Evolutionary conservation across 805 yeast species (phyloP), one percentile per base, ranked within the genome.

Genomic region (Candida peoriensis): DNA sequence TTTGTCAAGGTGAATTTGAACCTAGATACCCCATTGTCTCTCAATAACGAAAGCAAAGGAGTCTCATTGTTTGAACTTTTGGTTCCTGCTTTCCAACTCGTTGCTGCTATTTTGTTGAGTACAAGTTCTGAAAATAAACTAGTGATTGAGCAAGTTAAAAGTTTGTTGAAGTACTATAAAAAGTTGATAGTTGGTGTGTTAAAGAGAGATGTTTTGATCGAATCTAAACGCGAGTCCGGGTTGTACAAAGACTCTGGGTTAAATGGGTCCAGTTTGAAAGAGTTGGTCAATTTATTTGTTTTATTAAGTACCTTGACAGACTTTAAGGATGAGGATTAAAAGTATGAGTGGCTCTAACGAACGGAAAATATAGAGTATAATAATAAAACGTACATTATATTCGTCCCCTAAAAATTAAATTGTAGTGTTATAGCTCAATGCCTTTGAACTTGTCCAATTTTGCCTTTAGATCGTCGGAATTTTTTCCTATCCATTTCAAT

Each of bases 401-500:
- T 14, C n/a, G n/a, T n/a, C n/a, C n/a, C n/a, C n/a, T n/a, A n/a
- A n/a, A 15, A 16, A 15, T 8, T 4, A 10, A n/a, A 17, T 5
- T 7, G 13, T 13, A n/a, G 20, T 27, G 24, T 27, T 34, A 52
- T 12, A 50, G 30, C 6, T 48, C 48, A 8, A 44, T 23, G 13
- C 41, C 37, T 34, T 46, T 48, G 29, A 52, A 46, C 28, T 44
- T 48, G 18, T 70, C 74, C 40, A 93, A 57, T 57, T 85, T 82
- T 24, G 73, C 71, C 54, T 81, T 85, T 48, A 93, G 67, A 17
- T 65, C 64, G 14, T 70, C 70, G 34, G 95, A 86, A 43, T 79
- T 75, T 42, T 70, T 72, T 53, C 93, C 96, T 37, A 93, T 74
- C 70, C 89, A 88, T 55, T 80, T 87, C 61, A 93, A 70, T 43